phyloP scores from a whole-genome alignment of 2,329 filamentous ascomycete genomes.

The Aspergillus alliaceus region DNA sequence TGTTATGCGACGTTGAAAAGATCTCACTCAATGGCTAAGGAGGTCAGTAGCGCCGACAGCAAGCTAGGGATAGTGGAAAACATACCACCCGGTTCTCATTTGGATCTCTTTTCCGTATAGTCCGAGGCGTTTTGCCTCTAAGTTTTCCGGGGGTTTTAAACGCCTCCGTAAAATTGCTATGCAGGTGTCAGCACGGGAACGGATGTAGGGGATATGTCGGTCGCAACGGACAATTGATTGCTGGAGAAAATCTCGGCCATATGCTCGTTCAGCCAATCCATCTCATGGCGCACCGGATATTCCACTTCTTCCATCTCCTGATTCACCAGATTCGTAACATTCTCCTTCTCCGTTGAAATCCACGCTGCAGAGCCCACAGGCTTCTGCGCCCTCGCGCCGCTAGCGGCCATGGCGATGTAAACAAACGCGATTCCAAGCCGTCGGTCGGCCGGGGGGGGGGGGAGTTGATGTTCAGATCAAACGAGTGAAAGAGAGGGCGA shows the following conservation, averaged over 20 bases:
- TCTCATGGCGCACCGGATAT: constrained; percentile 86
- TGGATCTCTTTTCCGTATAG: constrained; percentile 43
- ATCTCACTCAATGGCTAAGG: constrained; percentile 49
- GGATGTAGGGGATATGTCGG: constrained; percentile 10
- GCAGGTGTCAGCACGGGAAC: constrained; percentile 29
- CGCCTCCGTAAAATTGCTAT: constrained; percentile 85
- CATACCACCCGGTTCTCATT: constrained; percentile 47
- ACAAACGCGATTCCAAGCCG: constrained; percentile 29
- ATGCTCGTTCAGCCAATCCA: constrained; percentile 98
- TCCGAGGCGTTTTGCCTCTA: constrained; percentile 50
- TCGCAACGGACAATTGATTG: constrained; percentile 72
- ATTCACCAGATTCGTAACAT: constrained; percentile 71
- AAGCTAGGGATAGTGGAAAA: constrained; percentile 5
- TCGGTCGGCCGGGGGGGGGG: neutral
- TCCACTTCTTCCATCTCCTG: constrained; percentile 91
- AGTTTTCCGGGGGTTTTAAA: constrained; percentile 69
- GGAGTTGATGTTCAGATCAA: neutral
- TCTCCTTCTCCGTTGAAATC: constrained; percentile 80
- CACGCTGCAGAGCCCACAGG: constrained; percentile 79
- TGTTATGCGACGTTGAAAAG: constrained; percentile 44
- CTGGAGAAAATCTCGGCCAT: constrained; percentile 92
- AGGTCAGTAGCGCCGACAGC: neutral
- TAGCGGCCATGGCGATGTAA: constrained; percentile 41
- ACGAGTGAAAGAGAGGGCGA: constrained; percentile 2
- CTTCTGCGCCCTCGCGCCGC: constrained; percentile 41